These are phyloP conservation scores for Gossypium anomalum DNA, from an alignment of 345 rosid species.

Conservation along the genomic window DNA sequence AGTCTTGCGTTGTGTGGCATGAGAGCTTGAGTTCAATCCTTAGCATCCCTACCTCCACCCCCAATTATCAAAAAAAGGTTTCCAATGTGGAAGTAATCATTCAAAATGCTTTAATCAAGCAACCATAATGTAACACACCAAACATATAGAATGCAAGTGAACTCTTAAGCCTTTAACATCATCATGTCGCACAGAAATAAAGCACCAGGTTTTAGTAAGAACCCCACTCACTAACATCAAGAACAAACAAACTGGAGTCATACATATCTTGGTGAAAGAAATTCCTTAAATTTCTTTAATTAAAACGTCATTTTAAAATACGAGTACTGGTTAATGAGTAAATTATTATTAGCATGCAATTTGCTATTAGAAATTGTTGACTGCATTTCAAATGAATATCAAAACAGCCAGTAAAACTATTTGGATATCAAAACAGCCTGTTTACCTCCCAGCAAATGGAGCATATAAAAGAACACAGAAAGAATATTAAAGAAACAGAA, in stretches of 20 bases:
- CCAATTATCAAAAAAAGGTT: neutral
- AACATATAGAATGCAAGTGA: neutral
- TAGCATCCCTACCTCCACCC: no score
- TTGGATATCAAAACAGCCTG: neutral
- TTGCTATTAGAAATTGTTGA: neutral
- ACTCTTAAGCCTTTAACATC: constrained; percentile 5
- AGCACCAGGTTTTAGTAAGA: neutral
- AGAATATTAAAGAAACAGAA: neutral
- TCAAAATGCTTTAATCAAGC: neutral
- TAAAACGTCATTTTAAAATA: neutral
- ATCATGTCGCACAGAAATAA: neutral
- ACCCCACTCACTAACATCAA: neutral
- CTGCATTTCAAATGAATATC: neutral
- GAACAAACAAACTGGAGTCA: neutral
- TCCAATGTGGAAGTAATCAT: neutral
- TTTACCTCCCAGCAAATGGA: neutral
- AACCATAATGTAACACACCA: neutral
- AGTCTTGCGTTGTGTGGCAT: no score
- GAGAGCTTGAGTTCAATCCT: no score
- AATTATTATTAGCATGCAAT: neutral
- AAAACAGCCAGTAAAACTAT: neutral
- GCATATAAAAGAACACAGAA: neutral
- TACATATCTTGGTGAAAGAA: neutral
- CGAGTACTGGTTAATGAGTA: neutral
- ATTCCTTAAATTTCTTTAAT: neutral